phyloP scores from a whole-genome alignment of 345 rosid species.

The Excoecaria agallocha region DNA sequence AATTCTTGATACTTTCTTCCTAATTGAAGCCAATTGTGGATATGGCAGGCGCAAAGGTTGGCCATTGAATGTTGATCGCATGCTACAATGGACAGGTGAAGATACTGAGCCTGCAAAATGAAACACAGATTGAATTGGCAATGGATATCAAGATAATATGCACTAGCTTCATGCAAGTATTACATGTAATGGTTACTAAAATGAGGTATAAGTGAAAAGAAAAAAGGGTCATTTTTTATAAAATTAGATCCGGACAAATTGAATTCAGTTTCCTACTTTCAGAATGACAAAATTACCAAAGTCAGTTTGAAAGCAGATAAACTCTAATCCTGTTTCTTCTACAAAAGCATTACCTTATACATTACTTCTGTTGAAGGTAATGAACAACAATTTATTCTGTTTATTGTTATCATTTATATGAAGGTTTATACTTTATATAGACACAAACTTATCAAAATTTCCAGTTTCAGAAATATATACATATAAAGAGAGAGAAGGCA shows the following conservation, averaged over 20 bases:
- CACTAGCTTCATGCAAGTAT: not conserved
- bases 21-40: conserved; percentile 15
- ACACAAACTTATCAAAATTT: no score
- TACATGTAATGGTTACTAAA: not conserved
- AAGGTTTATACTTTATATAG: no score
- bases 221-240: not conserved
- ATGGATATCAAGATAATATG: not conserved
- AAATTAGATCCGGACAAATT: not conserved
- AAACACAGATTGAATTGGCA: not conserved
- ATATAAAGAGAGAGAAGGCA: no score
- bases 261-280: not conserved
- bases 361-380: not conserved
- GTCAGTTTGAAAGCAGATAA: not conserved
- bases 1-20: conserved; percentile 23
- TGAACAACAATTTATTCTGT: not conserved
- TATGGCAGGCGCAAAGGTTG: conserved; percentile 34
- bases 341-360: not conserved
- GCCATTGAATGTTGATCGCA: conserved; percentile 47
- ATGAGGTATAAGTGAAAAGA: not conserved
- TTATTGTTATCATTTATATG: not conserved
- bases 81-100: conserved; percentile 36
- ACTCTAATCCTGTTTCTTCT: not conserved
- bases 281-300: not conserved
- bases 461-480: not conserved
- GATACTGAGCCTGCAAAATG: conserved; percentile 43